Evolutionary conservation across 768 basidiomycete species (phyloP).

Genomic region (Cubamyces sp.): DNA sequence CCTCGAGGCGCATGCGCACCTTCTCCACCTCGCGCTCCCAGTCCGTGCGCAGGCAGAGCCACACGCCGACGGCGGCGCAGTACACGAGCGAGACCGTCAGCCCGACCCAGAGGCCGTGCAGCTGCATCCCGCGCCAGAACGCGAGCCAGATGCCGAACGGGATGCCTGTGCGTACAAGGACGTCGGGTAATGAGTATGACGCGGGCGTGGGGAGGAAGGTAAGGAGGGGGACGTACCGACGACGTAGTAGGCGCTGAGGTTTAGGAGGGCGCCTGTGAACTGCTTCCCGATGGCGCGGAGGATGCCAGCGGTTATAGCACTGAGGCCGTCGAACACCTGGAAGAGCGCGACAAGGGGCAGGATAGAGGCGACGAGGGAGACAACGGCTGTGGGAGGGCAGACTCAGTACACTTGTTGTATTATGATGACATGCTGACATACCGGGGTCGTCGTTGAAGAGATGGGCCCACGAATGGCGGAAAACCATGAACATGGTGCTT

Average conservation of each 20-base stretch:
- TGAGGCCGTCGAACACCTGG: constrained; percentile 84
- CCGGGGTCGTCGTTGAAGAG: constrained; percentile 62
- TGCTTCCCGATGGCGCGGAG: constrained; percentile 85
- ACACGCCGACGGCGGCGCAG: constrained; percentile 55
- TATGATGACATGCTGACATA: constrained; percentile 17
- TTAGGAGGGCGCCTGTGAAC: constrained; percentile 76
- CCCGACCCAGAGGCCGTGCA: constrained; percentile 86
- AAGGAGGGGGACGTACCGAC: constrained; percentile 48
- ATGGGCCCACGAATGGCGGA: constrained; percentile 53
- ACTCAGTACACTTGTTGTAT: neutral
- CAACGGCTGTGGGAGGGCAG: constrained; percentile 37
- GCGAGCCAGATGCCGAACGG: constrained; percentile 82
- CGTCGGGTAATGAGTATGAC: neutral
- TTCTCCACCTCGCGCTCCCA: constrained; percentile 73
- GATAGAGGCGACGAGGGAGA: constrained; percentile 54
- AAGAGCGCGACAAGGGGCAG: constrained; percentile 71
- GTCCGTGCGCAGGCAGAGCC: constrained; percentile 58
- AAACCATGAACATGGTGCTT: constrained; percentile 48
- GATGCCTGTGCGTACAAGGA: constrained; percentile 50
- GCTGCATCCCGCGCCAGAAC: constrained; percentile 57
- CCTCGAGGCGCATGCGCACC: constrained; percentile 55
- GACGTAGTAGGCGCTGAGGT: constrained; percentile 81
- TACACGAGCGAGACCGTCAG: constrained; percentile 70
- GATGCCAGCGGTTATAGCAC: constrained; percentile 72
- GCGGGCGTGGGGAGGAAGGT: neutral